A percentile compares a stretch with the other conserved stretches of the same genome.
phyloP scores from a whole-genome alignment of 352 stramenopile species.

The Pythium guiyangense region DNA sequence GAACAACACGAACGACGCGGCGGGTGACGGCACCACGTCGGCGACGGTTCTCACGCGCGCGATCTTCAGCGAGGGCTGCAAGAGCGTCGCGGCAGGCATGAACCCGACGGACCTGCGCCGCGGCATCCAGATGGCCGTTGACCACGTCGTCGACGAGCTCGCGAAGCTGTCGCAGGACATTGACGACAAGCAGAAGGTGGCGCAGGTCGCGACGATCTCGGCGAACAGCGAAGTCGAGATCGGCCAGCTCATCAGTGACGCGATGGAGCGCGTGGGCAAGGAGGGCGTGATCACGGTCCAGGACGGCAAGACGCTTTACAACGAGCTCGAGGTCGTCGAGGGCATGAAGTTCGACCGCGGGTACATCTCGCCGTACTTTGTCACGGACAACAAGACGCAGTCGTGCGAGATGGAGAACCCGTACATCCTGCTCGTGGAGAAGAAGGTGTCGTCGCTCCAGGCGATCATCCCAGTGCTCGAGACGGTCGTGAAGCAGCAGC shows the following conservation, averaged over 20 bases:
- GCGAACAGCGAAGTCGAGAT: constrained; percentile 99
- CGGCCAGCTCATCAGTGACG: constrained; percentile 96
- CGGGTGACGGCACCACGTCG: constrained; percentile 99
- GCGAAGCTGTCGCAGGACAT: constrained; percentile 96
- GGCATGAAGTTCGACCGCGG: constrained; percentile 99
- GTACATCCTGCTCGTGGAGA: constrained; percentile 99
- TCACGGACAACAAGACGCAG: constrained; percentile 99
- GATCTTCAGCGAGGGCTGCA: constrained; percentile 99
- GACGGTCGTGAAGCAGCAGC: constrained; percentile 95
- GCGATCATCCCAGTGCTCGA: constrained; percentile 97
- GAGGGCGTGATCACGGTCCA: constrained; percentile 98
- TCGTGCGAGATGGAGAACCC: constrained; percentile 98
- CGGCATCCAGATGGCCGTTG: constrained; percentile 97
- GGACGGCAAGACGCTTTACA: constrained; percentile 99
- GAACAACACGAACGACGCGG: constrained; percentile 99
- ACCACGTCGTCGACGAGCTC: constrained; percentile 95
- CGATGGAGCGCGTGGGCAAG: constrained; percentile 99
- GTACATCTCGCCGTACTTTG: constrained; percentile 99
- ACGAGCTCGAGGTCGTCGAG: constrained; percentile 99
- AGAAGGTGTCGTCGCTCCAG: constrained; percentile 98
- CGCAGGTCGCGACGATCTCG: constrained; percentile 99
- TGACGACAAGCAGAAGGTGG: constrained; percentile 98
- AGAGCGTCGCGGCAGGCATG: constrained; percentile 98
- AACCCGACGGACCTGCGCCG: constrained; percentile 99
- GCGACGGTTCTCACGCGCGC: constrained; percentile 98